These are phyloP conservation scores for Erysiphe pulchra DNA, from an alignment of 2,329 filamentous ascomycete genomes.

Conservation along the genomic window DNA sequence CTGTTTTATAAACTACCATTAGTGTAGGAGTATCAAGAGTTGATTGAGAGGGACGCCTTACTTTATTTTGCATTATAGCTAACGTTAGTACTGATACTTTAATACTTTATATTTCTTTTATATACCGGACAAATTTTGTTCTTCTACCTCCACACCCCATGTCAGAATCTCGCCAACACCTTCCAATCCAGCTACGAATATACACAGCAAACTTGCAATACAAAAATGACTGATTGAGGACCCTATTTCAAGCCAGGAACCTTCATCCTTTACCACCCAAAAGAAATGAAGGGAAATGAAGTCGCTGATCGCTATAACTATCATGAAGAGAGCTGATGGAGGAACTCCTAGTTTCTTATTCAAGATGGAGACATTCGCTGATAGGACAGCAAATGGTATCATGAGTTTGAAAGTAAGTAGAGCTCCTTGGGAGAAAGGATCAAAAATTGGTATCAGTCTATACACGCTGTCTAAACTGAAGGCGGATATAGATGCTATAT, in stretches of 20 bases:
- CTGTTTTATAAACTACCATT: too few relatives aligned
- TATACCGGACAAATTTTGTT: neutral
- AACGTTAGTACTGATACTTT: neutral
- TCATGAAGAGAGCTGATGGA: conserved; percentile 76
- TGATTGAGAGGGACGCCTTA: neutral
- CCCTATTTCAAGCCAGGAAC: conserved; percentile 91
- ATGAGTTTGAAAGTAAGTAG: conserved; percentile 73
- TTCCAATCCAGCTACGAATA: conserved; percentile 77
- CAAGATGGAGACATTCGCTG: conserved; percentile 77
- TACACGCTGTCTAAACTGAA: conserved; percentile 82
- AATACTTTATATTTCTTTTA: neutral
- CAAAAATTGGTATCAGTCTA: conserved; percentile 74
- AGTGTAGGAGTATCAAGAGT: neutral
- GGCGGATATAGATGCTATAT: conserved; percentile 77
- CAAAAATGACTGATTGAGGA: conserved; percentile 89
- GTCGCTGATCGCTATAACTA: conserved; percentile 78
- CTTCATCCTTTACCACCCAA: conserved; percentile 90
- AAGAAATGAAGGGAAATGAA: conserved; percentile 90
- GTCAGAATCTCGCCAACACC: conserved; percentile 65
- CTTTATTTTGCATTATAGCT: neutral
- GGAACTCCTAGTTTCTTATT: conserved; percentile 66
- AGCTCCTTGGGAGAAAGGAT: conserved; percentile 74
- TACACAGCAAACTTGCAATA: conserved; percentile 69
- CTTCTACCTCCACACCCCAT: conserved; percentile 44
- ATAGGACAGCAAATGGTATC: conserved; percentile 79